phyloP scores from a whole-genome alignment of 768 basidiomycete genomes.

The Termitomyces sp. region DNA sequence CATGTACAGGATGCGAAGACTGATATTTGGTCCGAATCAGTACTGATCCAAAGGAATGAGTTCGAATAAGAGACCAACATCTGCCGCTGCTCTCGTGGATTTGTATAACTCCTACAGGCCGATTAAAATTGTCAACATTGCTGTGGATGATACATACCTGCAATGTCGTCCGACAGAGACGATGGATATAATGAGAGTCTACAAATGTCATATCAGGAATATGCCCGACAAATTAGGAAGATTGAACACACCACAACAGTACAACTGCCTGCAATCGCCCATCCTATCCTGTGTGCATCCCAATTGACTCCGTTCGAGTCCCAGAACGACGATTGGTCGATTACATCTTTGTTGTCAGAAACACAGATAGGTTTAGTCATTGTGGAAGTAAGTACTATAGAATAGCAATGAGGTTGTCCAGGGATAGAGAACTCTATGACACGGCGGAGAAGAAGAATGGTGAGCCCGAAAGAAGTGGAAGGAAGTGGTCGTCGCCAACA shows the following conservation, averaged over 20 bases:
- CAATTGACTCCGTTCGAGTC: slow-evolving; percentile 45
- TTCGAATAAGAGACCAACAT: slow-evolving; percentile 42
- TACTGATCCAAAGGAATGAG: not conserved
- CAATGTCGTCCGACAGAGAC: slow-evolving; percentile 57
- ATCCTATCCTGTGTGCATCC: slow-evolving; percentile 65
- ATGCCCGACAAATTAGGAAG: not conserved
- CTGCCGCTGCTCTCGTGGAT: slow-evolving; percentile 72
- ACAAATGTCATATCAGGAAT: not conserved
- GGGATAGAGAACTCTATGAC: not conserved
- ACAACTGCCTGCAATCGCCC: slow-evolving; percentile 66
- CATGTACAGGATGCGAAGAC: slow-evolving; percentile 81
- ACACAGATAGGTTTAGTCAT: slow-evolving; percentile 29
- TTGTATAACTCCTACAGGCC: slow-evolving; percentile 60
- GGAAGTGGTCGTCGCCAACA: not conserved
- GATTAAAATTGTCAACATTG: not conserved
- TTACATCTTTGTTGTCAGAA: slow-evolving; percentile 38
- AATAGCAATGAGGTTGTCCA: not conserved
- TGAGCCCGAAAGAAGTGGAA: not conserved
- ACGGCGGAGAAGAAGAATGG: not conserved
- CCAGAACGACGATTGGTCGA: slow-evolving; percentile 68
- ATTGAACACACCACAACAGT: slow-evolving; percentile 39
- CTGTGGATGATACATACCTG: slow-evolving; percentile 39
- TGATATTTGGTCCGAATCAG: slow-evolving; percentile 19
- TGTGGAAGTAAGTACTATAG: not conserved
- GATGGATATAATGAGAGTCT: slow-evolving; percentile 60